Evolutionary conservation across 257 asterid genomes (phyloP).

Genomic region (Penstemon barbatus): DNA sequence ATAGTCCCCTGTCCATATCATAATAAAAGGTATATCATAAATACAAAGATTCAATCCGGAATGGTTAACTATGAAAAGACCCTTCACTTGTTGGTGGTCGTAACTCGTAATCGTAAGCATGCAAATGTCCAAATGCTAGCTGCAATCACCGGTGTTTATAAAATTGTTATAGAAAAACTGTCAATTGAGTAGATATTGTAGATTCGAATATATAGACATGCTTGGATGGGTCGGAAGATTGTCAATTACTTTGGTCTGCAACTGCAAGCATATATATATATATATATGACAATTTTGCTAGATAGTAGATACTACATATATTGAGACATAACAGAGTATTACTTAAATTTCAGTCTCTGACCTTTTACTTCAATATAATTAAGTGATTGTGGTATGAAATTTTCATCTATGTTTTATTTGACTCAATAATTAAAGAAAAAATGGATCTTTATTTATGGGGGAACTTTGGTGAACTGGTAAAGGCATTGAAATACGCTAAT

Average conservation of each 20-base stretch:
- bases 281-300: too few species aligned
- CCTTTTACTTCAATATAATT: too few species aligned
- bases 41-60: not conserved
- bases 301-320: too few species aligned
- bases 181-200: slow-evolving; percentile 13
- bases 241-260: not conserved
- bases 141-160: slow-evolving; percentile 24
- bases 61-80: not conserved
- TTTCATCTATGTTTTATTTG: too few species aligned
- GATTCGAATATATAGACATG: not conserved
- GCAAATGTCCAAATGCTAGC: slow-evolving; percentile 32
- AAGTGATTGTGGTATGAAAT: too few species aligned
- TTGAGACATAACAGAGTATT: too few species aligned
- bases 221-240: slow-evolving; percentile 3
- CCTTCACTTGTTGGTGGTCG: slow-evolving; percentile 29
- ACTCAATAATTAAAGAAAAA: too few species aligned
- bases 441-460: not conserved
- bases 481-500: not conserved
- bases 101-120: not conserved
- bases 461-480: not conserved
- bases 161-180: not conserved
- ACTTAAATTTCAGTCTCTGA: too few species aligned
- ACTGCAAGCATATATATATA: not conserved
- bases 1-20: slow-evolving; percentile 2
- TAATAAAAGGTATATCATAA: not conserved